A percentile compares a stretch with the other conserved stretches of the same genome.
Conservation (phyloP, 306 rosid genomes). For the Dicorynia guianensis region DNA sequence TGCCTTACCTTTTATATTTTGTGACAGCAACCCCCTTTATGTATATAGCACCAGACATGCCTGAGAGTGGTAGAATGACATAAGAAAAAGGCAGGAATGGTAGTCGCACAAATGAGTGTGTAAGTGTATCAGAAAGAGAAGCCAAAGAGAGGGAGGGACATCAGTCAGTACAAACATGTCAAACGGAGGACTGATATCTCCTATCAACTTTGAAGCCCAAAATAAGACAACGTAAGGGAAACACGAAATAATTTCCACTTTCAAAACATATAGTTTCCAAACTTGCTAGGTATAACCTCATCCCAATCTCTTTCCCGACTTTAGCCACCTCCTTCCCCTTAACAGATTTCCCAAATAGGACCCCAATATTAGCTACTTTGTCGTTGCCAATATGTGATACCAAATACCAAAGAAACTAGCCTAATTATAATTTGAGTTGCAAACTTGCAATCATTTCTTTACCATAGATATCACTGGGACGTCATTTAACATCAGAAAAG, state of each 20-base stretch:
- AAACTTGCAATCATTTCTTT: too few species aligned
- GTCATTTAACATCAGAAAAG: too few species aligned
- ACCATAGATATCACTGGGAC: too few species aligned
- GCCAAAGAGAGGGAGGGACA: background rate
- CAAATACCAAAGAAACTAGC: too few species aligned
- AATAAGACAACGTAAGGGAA: background rate
- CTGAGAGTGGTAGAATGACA: conserved; percentile 50
- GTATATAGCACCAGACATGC: conserved; percentile 92
- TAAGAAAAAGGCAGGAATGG: conserved; percentile 10
- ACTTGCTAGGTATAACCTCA: too few species aligned
- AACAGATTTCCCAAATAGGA: too few species aligned
- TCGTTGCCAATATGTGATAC: too few species aligned
- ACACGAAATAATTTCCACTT: background rate
- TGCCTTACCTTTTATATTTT: conserved; percentile 78
- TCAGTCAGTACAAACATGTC: background rate
- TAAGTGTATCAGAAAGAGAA: background rate
- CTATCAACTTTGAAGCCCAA: background rate
- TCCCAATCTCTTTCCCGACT: too few species aligned
- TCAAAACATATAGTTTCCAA: too few species aligned
- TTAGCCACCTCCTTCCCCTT: too few species aligned
- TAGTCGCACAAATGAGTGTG: background rate
- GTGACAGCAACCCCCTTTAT: conserved; percentile 90
- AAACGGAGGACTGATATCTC: background rate
- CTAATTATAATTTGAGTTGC: too few species aligned
- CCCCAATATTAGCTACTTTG: too few species aligned